Base-by-base conservation (phyloP, 495 filamentous ascomycete genomes). In the Penicillium macrosclerotiorum region DNA sequence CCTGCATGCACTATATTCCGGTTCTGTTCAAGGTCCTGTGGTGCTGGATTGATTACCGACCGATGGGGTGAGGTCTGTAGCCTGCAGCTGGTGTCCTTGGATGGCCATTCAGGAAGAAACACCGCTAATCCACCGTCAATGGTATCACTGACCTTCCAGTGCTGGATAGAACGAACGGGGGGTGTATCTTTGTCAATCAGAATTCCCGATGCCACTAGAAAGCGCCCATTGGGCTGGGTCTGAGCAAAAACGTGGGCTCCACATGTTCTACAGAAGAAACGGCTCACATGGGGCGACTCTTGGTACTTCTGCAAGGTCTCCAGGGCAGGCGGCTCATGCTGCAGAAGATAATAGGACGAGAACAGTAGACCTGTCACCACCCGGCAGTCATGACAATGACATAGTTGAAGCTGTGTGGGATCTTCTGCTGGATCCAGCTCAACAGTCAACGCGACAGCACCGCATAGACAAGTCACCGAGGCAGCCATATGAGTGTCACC, bases 211-310 rank as follows among this genome's bases (percentile, higher is more conserved):
- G 57, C 62, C 36, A 82, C 77, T 26, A 64, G 49, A 47, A 68
- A 75, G 22, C 58, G 64, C 8, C 60, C 69, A 5, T 39, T 52
- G 3, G 60, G 45, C 41, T 55, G 49, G 20, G 42, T 32, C 31
- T 63, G 60, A 4, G 62, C 55, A 41, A 85, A 81, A 49, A 82
- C 67, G 50, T 86, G 82, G 19, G 80, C 78, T 23, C 85, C 85
- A 49, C 86, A 91, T 11, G 63, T 79, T n/a, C 57, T 52, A 62
- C 87, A 90, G 62, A 87, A 88, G 51, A 79, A 78, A n/a, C 81
- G 79, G 14, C 68, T 74, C 8, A 77, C 35, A 16, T 71, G 57
- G 9, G 72, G 49, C 4, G 75, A 71, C 49, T 72, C 57, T 34
- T 63, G 57, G 49, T 85, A 88, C 25, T 58, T 52, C 8, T 53